Base-by-base conservation (phyloP, 2,329 filamentous ascomycete species). In the Xylaria sp. region DNA sequence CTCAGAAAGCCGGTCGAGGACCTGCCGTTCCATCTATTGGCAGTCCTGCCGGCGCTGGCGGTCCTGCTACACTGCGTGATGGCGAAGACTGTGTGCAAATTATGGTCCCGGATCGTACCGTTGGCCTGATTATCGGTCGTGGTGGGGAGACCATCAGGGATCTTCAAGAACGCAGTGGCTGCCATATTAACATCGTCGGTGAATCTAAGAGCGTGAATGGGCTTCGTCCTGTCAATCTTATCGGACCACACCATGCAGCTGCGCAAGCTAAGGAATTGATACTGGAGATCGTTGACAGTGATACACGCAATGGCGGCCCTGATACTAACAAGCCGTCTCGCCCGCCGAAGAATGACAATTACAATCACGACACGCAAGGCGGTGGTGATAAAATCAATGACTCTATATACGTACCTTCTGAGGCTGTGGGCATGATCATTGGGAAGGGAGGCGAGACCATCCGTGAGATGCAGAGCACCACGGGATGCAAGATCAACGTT, bases 341-440 rank as follows among this genome's bases (percentile, higher is more conserved):
- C 41, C 72, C 78, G 8, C 76, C 66, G 55, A 79, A 80, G 65
- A 79, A 79, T 75, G 82, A 82, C 2, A 65, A 59, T 46, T 75
- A 81, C 57, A 79, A 76, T 59, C 82, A 83, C 69, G 83, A 85
- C 64, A 80, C 79, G 36, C 83, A 80, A 65, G 80, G 76, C 46
- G 78, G 79, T 31, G 79, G 77, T 62, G 91, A 92, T 74, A 95
- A 94, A 83, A 87, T 92, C 75, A 94, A 91, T 76, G 93, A 97
- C 77, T 90, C 89, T 49, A 93, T 97, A 71, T 90, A 89, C 74
- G 94, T 97, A 10, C 94, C 94, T 13, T 95, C 94, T 25, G 94
- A 97, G 79, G 92, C 94, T 6, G 94, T 97, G 64, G 94, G 94
- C 69, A 97, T 97, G 94, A 97, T 97, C 73, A 97, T 97, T 70